These are phyloP conservation scores for Physcomitrellopsis africana DNA, from an alignment of 225 moss, liverwort and hornwort species.

Conservation along the genomic window DNA sequence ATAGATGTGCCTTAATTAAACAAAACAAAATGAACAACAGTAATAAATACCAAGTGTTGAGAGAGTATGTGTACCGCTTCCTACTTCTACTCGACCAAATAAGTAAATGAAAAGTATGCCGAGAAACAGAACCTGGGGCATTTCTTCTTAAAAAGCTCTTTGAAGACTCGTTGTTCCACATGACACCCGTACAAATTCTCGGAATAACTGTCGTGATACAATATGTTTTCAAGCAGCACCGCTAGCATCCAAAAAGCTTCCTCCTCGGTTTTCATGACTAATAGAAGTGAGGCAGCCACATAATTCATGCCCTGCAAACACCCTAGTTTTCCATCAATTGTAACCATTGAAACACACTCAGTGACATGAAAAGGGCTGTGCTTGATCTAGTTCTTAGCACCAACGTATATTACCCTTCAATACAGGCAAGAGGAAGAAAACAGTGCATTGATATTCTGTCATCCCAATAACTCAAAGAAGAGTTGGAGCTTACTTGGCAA, in stretches of 20 bases:
- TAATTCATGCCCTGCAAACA: constrained; percentile 91
- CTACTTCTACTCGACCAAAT: neutral
- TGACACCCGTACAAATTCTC: constrained; percentile 93
- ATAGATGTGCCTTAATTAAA: too few relatives aligned
- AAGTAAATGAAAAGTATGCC: neutral
- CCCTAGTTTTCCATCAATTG: constrained; percentile 33
- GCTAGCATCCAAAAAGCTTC: constrained; percentile 99
- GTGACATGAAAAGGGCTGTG: neutral
- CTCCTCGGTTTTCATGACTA: constrained; percentile 97
- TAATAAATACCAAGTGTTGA: too few relatives aligned
- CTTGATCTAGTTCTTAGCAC: constrained; percentile 1
- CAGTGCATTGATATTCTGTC: neutral
- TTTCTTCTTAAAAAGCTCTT: constrained; percentile 89
- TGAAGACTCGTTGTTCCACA: constrained; percentile 94
- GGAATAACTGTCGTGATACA: constrained; percentile 90
- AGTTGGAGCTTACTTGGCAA: constrained; percentile 71
- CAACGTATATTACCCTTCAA: constrained; percentile 11
- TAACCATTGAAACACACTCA: neutral
- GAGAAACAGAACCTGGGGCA: constrained; percentile 67
- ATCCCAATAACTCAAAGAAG: constrained; percentile 8
- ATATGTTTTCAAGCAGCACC: constrained; percentile 81
- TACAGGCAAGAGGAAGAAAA: neutral
- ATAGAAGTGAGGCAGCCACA: constrained; percentile 79
- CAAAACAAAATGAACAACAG: too few relatives aligned
- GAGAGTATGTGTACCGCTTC: neutral